Conservation (phyloP, 176 grass and related monocot species). For the Raddia distichophylla region DNA sequence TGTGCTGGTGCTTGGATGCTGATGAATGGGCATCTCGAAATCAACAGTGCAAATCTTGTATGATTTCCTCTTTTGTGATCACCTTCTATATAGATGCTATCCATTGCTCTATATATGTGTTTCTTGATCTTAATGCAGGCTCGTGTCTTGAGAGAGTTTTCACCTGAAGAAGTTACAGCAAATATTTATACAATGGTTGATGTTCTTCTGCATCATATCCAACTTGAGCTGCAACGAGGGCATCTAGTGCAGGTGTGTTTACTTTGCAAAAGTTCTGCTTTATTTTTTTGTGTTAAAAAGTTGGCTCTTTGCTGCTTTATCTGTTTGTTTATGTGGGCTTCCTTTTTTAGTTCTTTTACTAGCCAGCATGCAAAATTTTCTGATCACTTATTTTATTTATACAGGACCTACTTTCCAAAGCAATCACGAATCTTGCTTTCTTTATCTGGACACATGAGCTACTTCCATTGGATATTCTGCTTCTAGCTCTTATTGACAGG, state of each 20-base stretch:
- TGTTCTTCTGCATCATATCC: constrained; percentile 98
- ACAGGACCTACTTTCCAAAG: constrained; percentile 91
- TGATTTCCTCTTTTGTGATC: constrained; percentile 26
- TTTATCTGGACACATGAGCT: constrained; percentile 97
- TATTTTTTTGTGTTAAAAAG: background rate
- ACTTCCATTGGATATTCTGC: constrained; percentile 91
- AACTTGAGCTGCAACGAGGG: constrained; percentile 76
- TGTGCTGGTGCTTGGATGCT: constrained; percentile 98
- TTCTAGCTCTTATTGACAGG: constrained; percentile 94
- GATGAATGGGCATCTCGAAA: constrained; percentile 86
- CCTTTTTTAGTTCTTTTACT: constrained; percentile 27
- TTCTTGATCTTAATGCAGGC: constrained; percentile 64
- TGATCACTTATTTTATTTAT: constrained; percentile 33
- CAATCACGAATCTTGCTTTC: constrained; percentile 83
- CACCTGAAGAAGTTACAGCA: constrained; percentile 94
- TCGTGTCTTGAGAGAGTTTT: constrained; percentile 87
- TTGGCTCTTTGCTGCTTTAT: background rate
- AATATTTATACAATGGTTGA: constrained; percentile 99
- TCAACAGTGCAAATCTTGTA: constrained; percentile 94
- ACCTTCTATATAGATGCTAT: constrained; percentile 2
- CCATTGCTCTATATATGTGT: constrained; percentile 25
- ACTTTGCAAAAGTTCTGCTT: constrained; percentile 25
- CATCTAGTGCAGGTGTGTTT: constrained; percentile 72
- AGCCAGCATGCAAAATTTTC: constrained; percentile 21
- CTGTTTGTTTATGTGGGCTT: constrained; percentile 33